Percentiles rank a stretch among this genome's conserved stretches.
Evolutionary conservation across 768 basidiomycete genomes (phyloP).

Genomic region (Dacryopinax primogenitus): DNA sequence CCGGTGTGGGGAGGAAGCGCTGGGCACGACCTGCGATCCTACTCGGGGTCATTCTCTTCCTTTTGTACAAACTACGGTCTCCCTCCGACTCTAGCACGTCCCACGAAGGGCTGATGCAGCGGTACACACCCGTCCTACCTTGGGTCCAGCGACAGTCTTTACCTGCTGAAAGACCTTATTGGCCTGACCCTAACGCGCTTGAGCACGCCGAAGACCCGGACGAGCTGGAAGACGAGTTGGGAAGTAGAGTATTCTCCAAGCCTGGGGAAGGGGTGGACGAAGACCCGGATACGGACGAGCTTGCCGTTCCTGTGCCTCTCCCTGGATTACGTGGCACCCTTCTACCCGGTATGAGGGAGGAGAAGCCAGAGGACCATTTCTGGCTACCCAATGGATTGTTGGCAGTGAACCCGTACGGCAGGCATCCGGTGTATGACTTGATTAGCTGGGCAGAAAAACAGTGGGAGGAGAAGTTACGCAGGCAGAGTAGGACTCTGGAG

Average conservation of each 20-base stretch:
- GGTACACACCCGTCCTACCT: background rate
- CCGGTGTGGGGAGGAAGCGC: background rate
- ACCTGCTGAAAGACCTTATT: background rate
- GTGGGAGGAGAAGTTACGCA: slow-evolving; percentile 30
- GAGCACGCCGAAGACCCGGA: background rate
- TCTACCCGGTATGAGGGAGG: background rate
- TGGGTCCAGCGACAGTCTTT: background rate
- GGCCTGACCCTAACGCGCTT: background rate
- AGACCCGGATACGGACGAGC: slow-evolving; percentile 3
- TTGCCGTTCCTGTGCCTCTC: background rate
- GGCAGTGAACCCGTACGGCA: slow-evolving; percentile 28
- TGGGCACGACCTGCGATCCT: background rate
- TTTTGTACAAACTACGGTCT: background rate
- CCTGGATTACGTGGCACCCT: background rate
- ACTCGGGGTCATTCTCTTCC: background rate
- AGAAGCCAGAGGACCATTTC: background rate
- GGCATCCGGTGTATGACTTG: slow-evolving; percentile 38
- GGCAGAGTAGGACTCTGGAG: slow-evolving; percentile 29
- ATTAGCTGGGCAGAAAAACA: slow-evolving; percentile 28
- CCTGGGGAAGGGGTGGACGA: slow-evolving; percentile 1
- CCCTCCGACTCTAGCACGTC: background rate
- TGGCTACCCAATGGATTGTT: slow-evolving; percentile 26
- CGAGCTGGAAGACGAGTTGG: background rate
- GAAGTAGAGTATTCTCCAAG: background rate
- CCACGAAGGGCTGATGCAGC: background rate